Base-by-base conservation (phyloP, 1,284 basidiomycete species). In the Cryptococcus sp. region DNA sequence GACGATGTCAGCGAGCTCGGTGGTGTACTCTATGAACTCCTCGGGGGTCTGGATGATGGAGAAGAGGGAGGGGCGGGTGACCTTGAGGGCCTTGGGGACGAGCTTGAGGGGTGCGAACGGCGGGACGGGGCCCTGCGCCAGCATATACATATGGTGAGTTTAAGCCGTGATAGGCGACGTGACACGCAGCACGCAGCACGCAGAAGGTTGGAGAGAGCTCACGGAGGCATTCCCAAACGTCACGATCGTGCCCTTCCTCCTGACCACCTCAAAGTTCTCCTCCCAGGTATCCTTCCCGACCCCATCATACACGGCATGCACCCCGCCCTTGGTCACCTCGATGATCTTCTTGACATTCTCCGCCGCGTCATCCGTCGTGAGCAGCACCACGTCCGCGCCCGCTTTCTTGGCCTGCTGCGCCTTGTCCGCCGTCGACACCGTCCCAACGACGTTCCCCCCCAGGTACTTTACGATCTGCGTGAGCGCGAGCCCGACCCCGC, bases 371-470 rank as follows among this genome's bases (percentile, higher is more conserved):
- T 73, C 66, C 43, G 83, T 83, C 73, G 95, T 93, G 50, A 92
- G 73, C 59, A 98, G 87, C 44, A 96, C 88, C 71, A 94, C 85
- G 69, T 90, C 84, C 0, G 92, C 91, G 15, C 95, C 95, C 63
- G 88, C 81, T 47, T 80, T 77, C 65, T 84, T 86, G 9, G 91
- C 94, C 16, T 94, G 72, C 50, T 84, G 82, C 3, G 90, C 91
- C 75, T 98, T 98, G 67, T 85, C 89, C 21, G 79, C 72, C 0
- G 87, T 89, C 1, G 91, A 95, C 1, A 89, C 91, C 16, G 93
- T 97, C 1, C 91, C 95, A 66, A 98, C 96, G 23, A 97, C 91
- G 9, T 84, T 86, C 1, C 89, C 93, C 15, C 95, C 94, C 40
- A 79, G 65, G 50, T 79, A 66, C 42, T 71, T 72, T 45, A 59